Percentiles rank a stretch among this genome's conserved stretches.
Conservation (phyloP, 345 rosid genomes). For the Salix brachista region DNA sequence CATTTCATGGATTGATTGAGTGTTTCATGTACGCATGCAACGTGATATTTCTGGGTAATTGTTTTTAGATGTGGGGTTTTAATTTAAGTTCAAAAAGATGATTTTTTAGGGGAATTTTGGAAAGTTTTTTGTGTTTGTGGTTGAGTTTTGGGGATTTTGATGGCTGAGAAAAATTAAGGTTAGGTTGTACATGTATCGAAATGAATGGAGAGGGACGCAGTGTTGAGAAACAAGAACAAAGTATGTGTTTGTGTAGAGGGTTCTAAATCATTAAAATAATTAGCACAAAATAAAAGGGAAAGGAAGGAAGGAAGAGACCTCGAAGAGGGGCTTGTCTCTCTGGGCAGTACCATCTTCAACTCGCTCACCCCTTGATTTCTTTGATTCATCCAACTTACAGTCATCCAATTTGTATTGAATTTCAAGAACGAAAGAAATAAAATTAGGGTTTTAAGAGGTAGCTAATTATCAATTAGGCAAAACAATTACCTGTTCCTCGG, state of each 20-base stretch:
- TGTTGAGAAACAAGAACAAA: conserved; percentile 75
- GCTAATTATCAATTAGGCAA: background rate
- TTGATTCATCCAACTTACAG: conserved; percentile 68
- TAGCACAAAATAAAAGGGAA: too few species aligned
- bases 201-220: conserved; percentile 84
- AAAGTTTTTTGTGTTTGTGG: too few species aligned
- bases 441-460: background rate
- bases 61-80: too few species aligned
- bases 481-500: conserved; percentile 71
- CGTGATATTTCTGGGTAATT: too few species aligned
- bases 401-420: background rate
- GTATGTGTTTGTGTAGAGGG: conserved; percentile 18
- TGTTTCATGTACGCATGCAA: too few species aligned
- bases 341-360: conserved; percentile 94
- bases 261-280: background rate
- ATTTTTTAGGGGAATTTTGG: too few species aligned
- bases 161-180: too few species aligned
- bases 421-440: background rate
- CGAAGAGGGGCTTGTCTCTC: conserved; percentile 80
- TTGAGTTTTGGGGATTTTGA: too few species aligned
- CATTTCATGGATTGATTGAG: too few species aligned
- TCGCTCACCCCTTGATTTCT: conserved; percentile 81
- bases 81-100: too few species aligned
- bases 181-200: conserved; percentile 41
- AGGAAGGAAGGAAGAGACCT: conserved; percentile 35